A percentile compares a stretch with the other conserved stretches of the same genome.
Evolutionary conservation across 148 eudicot genomes (phyloP).

Genomic region (Nyssa sinensis): DNA sequence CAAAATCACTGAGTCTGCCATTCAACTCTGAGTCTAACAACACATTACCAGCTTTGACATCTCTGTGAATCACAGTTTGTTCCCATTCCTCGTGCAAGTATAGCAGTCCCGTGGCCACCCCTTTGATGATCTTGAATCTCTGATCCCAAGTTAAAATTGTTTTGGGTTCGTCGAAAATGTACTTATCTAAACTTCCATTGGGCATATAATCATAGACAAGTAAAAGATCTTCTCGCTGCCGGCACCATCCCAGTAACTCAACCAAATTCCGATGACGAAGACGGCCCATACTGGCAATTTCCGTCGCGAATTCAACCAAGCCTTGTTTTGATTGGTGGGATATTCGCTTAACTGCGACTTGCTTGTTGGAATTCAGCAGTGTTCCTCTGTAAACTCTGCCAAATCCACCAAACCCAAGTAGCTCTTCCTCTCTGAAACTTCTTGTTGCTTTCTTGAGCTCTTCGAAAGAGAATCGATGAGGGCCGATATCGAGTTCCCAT

Average conservation of each 20-base stretch:
- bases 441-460: constrained; percentile 76
- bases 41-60: constrained; percentile 76
- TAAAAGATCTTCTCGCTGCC: constrained; percentile 55
- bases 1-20: constrained; percentile 74
- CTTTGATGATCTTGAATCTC: constrained; percentile 69
- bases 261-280: constrained; percentile 75
- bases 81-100: constrained; percentile 87
- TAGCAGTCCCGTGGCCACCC: constrained; percentile 67
- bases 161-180: constrained; percentile 44
- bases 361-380: constrained; percentile 37
- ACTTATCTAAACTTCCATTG: constrained; percentile 76
- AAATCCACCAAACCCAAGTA: constrained; percentile 82
- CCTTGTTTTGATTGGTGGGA: constrained; percentile 73
- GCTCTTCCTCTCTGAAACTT: constrained; percentile 57
- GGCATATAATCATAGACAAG: constrained; percentile 90
- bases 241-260: constrained; percentile 73
- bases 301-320: constrained; percentile 60
- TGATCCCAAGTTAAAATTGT: constrained; percentile 58
- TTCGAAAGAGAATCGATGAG: constrained; percentile 62
- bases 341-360: constrained; percentile 72
- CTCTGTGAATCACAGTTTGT: constrained; percentile 80
- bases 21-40: constrained; percentile 62
- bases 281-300: constrained; percentile 66
- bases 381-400: constrained; percentile 79
- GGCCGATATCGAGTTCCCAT: constrained; percentile 82